Base-by-base conservation (phyloP, 2,329 filamentous ascomycete genomes). In the Tolypocladium nubicola region DNA sequence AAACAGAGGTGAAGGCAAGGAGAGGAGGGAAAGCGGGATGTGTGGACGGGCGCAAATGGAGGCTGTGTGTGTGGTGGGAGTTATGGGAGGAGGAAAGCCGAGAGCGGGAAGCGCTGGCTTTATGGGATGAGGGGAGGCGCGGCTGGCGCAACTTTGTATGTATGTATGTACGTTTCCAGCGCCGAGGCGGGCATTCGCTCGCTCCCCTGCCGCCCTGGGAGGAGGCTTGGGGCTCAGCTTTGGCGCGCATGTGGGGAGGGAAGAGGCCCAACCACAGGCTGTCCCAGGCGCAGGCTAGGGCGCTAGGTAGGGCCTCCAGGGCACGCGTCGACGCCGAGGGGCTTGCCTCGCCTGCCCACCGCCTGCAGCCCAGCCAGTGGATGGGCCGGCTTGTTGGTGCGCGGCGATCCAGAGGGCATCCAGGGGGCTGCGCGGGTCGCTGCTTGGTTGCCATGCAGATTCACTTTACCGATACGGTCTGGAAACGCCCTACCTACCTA, bases 211-310 rank as follows among this genome's bases (percentile, higher is more conserved):
- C 8, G 40, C 40, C 40, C 40, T 43, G 41, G 41, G 8, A 59
- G 55, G 62, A 62, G 62, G 62, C 61, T 63, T 62, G 59, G 61
- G 61, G 62, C 58, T 62, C 61, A 62, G 62, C 60, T 62, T 58
- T 45, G 54, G 43, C 45, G 55, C 57, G 53, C 39, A 55, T 58
- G 56, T 57, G 60, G 55, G 55, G 55, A 56, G 57, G 50, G 37
- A 52, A 50, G 57, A 47, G 57, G 56, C 47, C 55, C 45, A 23
- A 47, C 45, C 45, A 10, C 11, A 6, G 43, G 43, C 43, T 10
- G 43, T 47, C 23, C 45, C 45, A 47, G 45, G 45, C 3, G 23
- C 16, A 47, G 45, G 45, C 45, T 30, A 47, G 45, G 45, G 5
- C 45, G 23, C 45, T 30, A 47, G 45, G 45, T 23, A 47, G 45